Conservation (phyloP, 139 green algal species). For the Tetraselmis striata region DNA sequence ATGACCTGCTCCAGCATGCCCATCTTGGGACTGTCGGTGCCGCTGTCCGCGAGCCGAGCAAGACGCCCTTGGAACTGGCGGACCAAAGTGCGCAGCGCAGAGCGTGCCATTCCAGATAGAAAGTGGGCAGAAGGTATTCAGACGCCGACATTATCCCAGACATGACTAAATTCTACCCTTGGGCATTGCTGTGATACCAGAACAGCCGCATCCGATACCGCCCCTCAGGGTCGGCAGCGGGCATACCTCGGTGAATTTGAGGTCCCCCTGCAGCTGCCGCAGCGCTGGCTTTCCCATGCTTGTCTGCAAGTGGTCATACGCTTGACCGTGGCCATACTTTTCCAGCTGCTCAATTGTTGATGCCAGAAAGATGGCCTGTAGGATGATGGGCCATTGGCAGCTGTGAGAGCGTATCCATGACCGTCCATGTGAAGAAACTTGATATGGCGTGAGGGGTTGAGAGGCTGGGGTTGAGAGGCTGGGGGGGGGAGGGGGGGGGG, state of each 20-base stretch:
- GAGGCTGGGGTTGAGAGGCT: no score
- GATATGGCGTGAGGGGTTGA: no score
- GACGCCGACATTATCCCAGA: no score
- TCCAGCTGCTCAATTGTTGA: not conserved
- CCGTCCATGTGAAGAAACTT: no score
- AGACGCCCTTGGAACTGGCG: conserved; percentile 22
- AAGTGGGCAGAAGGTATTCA: no score
- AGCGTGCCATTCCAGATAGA: no score
- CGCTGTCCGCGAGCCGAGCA: conserved; percentile 15
- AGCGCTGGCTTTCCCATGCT: not conserved
- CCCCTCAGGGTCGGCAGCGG: not conserved
- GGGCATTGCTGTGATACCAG: no score
- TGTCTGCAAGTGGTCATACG: not conserved
- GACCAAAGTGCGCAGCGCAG: no score
- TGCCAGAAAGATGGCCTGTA: not conserved
- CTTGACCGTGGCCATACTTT: not conserved
- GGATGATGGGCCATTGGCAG: no score
- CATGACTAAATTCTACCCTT: no score
- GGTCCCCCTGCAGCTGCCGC: not conserved
- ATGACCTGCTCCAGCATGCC: conserved; percentile 44
- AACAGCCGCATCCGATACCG: no score
- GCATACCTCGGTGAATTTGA: not conserved
- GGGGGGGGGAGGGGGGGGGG: not conserved
- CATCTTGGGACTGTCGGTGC: conserved; percentile 56
- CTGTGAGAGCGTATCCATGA: no score